Evolutionary conservation across 257 asterid species (phyloP).

Genomic region (Marsdenia floribunda): DNA sequence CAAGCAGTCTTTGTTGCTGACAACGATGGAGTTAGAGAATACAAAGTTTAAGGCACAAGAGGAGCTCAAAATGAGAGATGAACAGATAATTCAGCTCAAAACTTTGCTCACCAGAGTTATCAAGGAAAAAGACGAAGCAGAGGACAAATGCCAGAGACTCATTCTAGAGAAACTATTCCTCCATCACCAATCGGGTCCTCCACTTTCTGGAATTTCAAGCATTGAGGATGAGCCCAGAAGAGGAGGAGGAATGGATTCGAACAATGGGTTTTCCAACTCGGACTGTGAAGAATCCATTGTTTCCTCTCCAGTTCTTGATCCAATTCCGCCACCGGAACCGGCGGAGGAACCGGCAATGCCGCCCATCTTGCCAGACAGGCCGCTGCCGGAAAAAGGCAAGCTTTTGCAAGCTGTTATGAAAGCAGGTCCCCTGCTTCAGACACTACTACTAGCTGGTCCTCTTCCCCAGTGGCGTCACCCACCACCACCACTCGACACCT

Average conservation of each 20-base stretch:
- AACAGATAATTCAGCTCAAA: constrained; percentile 52
- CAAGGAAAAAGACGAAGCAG: constrained; percentile 58
- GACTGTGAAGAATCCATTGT: constrained; percentile 88
- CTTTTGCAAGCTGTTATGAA: constrained; percentile 77
- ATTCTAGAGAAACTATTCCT: constrained; percentile 41
- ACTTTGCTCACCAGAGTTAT: constrained; percentile 39
- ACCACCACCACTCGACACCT: constrained; percentile 75
- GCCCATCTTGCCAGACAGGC: constrained; percentile 30
- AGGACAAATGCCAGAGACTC: constrained; percentile 44
- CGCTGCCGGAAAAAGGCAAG: constrained; percentile 80
- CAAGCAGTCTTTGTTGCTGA: constrained; percentile 45
- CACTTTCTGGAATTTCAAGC: constrained; percentile 54
- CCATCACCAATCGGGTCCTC: constrained; percentile 37
- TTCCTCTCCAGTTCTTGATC: constrained; percentile 40
- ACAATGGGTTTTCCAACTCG: constrained; percentile 43
- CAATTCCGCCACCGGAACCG: constrained; percentile 7
- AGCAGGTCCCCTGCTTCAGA: constrained; percentile 89
- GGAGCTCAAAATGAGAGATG: constrained; percentile 55
- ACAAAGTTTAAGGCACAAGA: constrained; percentile 54
- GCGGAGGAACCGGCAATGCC: constrained; percentile 26
- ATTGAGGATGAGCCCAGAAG: constrained; percentile 57
- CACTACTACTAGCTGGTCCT: constrained; percentile 85
- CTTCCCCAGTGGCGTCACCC: constrained; percentile 98
- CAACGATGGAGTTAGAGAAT: constrained; percentile 61
- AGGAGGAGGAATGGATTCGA: constrained; percentile 38